Conservation (phyloP, 1,139 yeast species). For the Citeromyces siamensis region DNA sequence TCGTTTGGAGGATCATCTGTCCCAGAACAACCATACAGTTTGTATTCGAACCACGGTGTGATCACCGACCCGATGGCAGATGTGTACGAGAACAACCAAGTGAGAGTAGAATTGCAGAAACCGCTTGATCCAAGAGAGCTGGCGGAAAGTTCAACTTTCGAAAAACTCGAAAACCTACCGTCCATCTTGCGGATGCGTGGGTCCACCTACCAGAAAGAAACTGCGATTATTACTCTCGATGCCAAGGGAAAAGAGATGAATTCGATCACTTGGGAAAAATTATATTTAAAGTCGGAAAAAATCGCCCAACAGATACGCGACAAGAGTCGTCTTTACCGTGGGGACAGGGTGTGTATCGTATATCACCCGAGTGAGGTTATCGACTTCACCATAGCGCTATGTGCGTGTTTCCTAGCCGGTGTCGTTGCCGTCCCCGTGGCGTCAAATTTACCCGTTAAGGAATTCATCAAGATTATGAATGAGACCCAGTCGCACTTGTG, state of each 20-base stretch:
- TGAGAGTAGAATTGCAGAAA: slow-evolving; percentile 23
- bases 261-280: slow-evolving; percentile 81
- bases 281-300: slow-evolving; percentile 72
- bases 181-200: slow-evolving; percentile 68
- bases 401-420: slow-evolving; percentile 91
- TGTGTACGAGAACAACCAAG: slow-evolving; percentile 1
- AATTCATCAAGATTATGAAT: slow-evolving; percentile 59
- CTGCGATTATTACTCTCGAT: slow-evolving; percentile 66
- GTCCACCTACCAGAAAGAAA: slow-evolving; percentile 46
- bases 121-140: slow-evolving; percentile 53
- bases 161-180: slow-evolving; percentile 45
- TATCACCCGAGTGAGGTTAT: slow-evolving; percentile 78
- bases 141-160: slow-evolving; percentile 18
- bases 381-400: slow-evolving; percentile 75
- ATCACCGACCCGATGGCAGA: slow-evolving; percentile 1
- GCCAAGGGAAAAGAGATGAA: slow-evolving; percentile 69
- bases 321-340: slow-evolving; percentile 53
- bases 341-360: slow-evolving; percentile 74
- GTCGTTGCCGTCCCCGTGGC: slow-evolving; percentile 91
- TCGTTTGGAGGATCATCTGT: not conserved
- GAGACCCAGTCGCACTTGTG: slow-evolving; percentile 70
- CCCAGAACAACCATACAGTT: slow-evolving; percentile 2
- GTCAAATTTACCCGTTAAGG: slow-evolving; percentile 51
- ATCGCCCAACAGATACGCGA: slow-evolving; percentile 85
- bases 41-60: slow-evolving; percentile 3